Percentiles rank a stretch among this genome's conserved stretches.
phyloP scores from a whole-genome alignment of 2,329 filamentous ascomycete species.

The Sarocladium strictum region DNA sequence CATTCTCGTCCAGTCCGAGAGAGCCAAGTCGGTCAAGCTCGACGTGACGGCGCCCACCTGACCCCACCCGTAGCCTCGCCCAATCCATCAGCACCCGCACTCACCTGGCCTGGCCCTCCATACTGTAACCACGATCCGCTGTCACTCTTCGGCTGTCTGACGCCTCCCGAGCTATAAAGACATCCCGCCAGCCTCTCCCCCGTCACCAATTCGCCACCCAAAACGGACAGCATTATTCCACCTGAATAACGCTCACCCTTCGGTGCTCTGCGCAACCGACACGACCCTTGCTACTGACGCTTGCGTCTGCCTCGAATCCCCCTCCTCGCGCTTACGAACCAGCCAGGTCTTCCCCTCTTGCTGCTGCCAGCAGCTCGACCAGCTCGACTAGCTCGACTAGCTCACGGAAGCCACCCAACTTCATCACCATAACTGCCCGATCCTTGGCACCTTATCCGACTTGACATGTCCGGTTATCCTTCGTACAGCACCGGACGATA shows the following conservation, averaged over 20 bases:
- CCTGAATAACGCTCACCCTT: background rate
- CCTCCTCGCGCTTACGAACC: background rate
- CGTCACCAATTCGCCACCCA: background rate
- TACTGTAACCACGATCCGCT: background rate
- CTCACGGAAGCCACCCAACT: background rate
- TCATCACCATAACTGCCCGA: background rate
- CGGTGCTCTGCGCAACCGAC: background rate
- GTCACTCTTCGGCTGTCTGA: background rate
- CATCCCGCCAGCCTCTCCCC: background rate
- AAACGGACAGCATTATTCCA: background rate
- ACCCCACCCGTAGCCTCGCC: constrained; percentile 8
- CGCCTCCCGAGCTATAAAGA: constrained; percentile 2
- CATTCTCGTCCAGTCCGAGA: background rate
- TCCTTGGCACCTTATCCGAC: background rate
- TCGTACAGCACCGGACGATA: constrained; percentile 46
- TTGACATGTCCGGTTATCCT: constrained; percentile 58
- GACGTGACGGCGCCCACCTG: background rate
- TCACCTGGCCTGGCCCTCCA: background rate
- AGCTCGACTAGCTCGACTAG: background rate
- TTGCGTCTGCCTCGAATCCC: background rate
- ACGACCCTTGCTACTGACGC: background rate
- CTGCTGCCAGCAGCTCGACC: background rate
- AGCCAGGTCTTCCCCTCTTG: background rate
- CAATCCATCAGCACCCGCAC: background rate
- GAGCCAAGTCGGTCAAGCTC: constrained; percentile 4